Base-by-base conservation (phyloP, 768 basidiomycete species). In the Sutorius australiensis region DNA sequence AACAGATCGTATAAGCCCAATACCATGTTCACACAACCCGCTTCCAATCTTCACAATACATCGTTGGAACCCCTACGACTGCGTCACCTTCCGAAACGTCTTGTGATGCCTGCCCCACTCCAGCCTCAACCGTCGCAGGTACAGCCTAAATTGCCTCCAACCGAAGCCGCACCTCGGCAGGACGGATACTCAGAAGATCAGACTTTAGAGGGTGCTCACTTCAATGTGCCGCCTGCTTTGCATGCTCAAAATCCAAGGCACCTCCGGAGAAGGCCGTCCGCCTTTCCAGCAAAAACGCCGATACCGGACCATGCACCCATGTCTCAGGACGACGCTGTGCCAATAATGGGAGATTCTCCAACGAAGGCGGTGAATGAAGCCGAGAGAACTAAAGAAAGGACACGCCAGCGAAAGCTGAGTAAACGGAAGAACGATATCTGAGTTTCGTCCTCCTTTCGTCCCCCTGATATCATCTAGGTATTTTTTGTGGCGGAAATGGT, bases 81-180 rank as follows among this genome's bases (percentile, higher is more conserved):
- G 21, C 67, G 59, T 37, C 71, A 83, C 66, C 61, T 83, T 39
- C 87, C 87, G 4, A 85, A 80, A 64, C 79, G 74, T 43, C 80
- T 89, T 27, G 81, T 89, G 39, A 89, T 89, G 87, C 87, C 87
- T 42, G 69, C 83, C 3, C 87, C 83, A 14, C 75, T 89, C 36
- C 81, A 82, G 61, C 68, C 68, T 53, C 63, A 64, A 27, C 53
- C 55, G 24, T 57, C 53, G 13, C 46, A 54, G 36, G 49, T 56
- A 24, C 60, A 64, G 44, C 40, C 52, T 27, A 51, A 38, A n/a
- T 61, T 62, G 37, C 50, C 57, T 31, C 41, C 33, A 19, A 12
- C 40, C 3, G 31, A 54, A 8, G 27, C 48, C 17, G 36, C 34
- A 33, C 11, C 30, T 32, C 46, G 53, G 58, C 47, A 31, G 21